Evolutionary conservation across 1,139 yeast genomes (phyloP).

Genomic region (Candida tropicalis): DNA sequence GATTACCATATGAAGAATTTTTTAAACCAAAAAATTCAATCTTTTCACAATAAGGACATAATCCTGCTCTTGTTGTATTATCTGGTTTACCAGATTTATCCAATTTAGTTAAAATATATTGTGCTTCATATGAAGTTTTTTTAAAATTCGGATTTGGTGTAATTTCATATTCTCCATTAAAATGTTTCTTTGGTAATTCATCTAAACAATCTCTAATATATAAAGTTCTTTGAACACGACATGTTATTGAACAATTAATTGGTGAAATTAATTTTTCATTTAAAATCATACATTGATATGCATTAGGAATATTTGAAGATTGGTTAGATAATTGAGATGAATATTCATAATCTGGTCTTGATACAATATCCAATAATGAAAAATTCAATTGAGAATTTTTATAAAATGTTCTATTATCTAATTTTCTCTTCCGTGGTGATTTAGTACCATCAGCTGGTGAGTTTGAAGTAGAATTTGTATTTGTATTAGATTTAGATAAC

Average conservation of each 20-base stretch:
- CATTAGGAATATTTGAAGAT: constrained; percentile 12
- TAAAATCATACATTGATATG: constrained; percentile 12
- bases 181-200: background rate
- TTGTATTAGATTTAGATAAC: background rate
- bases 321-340: constrained; percentile 11
- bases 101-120: constrained; percentile 18
- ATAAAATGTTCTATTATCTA: constrained; percentile 5
- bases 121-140: constrained; percentile 18
- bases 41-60: constrained; percentile 35
- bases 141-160: constrained; percentile 16
- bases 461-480: background rate
- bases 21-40: constrained; percentile 36
- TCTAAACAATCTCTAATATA: constrained; percentile 14
- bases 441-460: constrained; percentile 1
- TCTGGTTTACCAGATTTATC: constrained; percentile 16
- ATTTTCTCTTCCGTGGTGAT: constrained; percentile 9
- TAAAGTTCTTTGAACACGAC: constrained; percentile 16
- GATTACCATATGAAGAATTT: constrained; percentile 36
- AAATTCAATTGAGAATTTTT: constrained; percentile 13
- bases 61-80: constrained; percentile 25
- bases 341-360: constrained; percentile 15
- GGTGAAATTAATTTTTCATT: constrained; percentile 16
- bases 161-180: constrained; percentile 12
- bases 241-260: constrained; percentile 10
- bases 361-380: constrained; percentile 10